Percentiles rank a stretch among this genome's conserved stretches.
phyloP scores from a whole-genome alignment of 2,329 filamentous ascomycete genomes.

The Aspergillus melleus region DNA sequence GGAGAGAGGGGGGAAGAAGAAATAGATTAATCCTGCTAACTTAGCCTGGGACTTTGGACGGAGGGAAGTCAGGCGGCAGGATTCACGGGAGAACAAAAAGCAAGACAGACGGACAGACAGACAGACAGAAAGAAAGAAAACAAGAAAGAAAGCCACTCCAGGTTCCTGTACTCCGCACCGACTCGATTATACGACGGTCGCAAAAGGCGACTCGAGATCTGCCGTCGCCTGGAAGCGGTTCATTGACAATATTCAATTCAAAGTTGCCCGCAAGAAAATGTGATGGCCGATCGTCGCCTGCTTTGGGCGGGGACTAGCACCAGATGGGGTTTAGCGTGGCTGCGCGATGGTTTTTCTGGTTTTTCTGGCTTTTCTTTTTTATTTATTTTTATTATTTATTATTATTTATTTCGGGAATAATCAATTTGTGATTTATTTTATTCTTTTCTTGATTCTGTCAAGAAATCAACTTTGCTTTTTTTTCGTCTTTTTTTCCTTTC shows the following conservation, averaged over 20 bases:
- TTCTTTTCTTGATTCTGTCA: not conserved
- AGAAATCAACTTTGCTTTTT: not conserved
- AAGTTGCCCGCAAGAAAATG: not conserved
- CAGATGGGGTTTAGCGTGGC: not conserved
- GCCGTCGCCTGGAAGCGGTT: too few species aligned
- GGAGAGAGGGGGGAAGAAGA: not conserved
- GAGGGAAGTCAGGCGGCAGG: not conserved
- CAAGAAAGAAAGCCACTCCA: not conserved
- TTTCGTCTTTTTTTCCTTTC: not conserved
- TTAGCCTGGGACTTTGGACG: not conserved
- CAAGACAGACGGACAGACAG: conserved; percentile 1
- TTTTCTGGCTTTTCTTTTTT: not conserved
- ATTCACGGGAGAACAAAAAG: not conserved
- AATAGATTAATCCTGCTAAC: not conserved
- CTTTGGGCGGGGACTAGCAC: not conserved
- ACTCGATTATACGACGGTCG: not conserved
- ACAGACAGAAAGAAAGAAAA: not conserved
- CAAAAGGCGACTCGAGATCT: too few species aligned
- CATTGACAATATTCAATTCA: too few species aligned
- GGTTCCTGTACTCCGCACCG: too few species aligned
- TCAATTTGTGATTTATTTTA: not conserved
- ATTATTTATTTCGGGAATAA: too few species aligned
- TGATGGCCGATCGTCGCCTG: not conserved
- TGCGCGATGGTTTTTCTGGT: not conserved
- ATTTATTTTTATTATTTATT: not conserved